Base-by-base conservation (phyloP, 2,329 filamentous ascomycete genomes). In the Stagonosporopsis chrysanthemi region DNA sequence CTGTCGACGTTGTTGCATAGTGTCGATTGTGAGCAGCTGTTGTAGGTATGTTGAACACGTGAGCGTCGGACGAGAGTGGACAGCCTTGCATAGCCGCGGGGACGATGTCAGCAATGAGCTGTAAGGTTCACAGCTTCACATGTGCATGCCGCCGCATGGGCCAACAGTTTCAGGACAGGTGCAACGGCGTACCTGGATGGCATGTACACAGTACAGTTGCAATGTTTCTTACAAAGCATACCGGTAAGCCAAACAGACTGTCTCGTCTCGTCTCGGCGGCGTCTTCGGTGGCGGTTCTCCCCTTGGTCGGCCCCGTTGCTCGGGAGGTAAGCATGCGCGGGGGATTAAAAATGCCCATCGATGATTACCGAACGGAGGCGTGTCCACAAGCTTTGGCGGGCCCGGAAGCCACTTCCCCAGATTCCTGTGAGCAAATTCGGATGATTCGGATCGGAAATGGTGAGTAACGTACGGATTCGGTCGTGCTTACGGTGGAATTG, bases 401-500 rank as follows among this genome's bases (percentile, higher is more conserved):
- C 33, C 41, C 50, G 49, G 40, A 51, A 54, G 51, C 44, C 46
- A 58, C 38, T 58, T 54, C 56, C 56, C 56, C 56, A 58, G 56
- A 54, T 54, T 54, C 35, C 33, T 17, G 6, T 15, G 33, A 38
- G 28, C 49, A 35, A 45, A 44, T 44, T 33, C 45, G 56, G 50
- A 51, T 46, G 56, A 40, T 41, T 50, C 40, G 49, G 50, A 31
- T 50, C 45, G 55, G 49, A 41, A 50, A 50, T 46, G 50, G 55
- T 29, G 33, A 31, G 42, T 44, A 14, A 33, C 5, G 12, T 46
- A 36, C 43, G n/a, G 6, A 47, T 48, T 45, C 46, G 56, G 50
- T 23, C 4, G 26, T 51, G 40, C 45, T 43, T 33, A 53, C 50
- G 45, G 50, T 42, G 56, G 6, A 28, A 39, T 31, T 11, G 29